Base-by-base conservation (phyloP, 306 rosid species). In the Rosa rugosa region DNA sequence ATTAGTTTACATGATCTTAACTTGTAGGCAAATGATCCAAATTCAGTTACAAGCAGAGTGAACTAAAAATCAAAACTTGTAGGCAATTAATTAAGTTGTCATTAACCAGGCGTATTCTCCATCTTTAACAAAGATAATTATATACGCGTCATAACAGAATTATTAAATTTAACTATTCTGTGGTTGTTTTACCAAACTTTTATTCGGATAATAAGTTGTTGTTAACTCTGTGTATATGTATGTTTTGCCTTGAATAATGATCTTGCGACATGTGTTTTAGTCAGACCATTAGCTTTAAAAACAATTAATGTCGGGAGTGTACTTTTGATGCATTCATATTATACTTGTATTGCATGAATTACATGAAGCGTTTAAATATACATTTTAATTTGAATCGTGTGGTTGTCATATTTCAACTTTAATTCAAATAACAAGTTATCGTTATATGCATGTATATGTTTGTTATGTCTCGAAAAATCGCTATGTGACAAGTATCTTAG, bases 31-130 rank as follows among this genome's bases (percentile, higher is more conserved):
- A 6, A 40, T 40, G 0, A 40, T 40, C 44, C 44, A 4, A 40
- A 40, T 40, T 31, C 36, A 31, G 36, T 31, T 31, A 31, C 3
- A 31, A 31, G 36, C 36, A 31, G 36, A 31, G 36, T 31, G 36
- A 27, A 27, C 31, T 1, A 27, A 27, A 27, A 27, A 27, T 27
- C 31, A 27, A 1, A 27, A 27, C 31, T 27, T 27, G 31, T 27
- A 27, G 31, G 31, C 31, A 27, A 27, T 27, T 27, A n/a, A 57
- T 22, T 3, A 11, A 9, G 38, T 60, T 60, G 16, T 59, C 16
- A 59, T 4, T 11, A 10, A 0, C 6, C 4, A 10, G 38, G 0
- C 0, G 13, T 60, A 25, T 1, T 11, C 0, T 60, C 1, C 2
- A 0, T 20, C 27, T 54, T n/a, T 4, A 5, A 54, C 7, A 0